These are phyloP conservation scores for Margaritispora aquatica DNA, from an alignment of 495 filamentous ascomycete species.

Conservation along the genomic window DNA sequence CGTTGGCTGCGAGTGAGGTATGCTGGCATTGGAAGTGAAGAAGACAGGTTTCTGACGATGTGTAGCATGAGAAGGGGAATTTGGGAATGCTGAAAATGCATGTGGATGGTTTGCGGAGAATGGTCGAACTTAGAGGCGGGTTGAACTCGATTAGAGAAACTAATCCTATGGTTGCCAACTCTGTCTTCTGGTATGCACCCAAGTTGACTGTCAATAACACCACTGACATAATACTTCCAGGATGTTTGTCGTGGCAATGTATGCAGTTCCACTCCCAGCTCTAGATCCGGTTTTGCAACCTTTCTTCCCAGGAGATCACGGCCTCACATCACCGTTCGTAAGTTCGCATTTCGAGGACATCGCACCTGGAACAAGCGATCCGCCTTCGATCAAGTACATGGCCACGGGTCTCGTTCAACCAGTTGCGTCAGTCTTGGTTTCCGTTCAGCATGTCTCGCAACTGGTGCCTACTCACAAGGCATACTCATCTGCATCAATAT, in stretches of 20 bases:
- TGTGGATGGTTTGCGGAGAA: slow-evolving; percentile 18
- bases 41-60: background rate
- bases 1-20: slow-evolving; percentile 11
- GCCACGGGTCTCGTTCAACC: background rate
- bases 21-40: background rate
- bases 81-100: slow-evolving; percentile 23
- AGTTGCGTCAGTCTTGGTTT: background rate
- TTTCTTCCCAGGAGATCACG: slow-evolving; percentile 1
- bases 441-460: slow-evolving; percentile 12
- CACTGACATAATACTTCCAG: background rate
- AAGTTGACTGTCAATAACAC: background rate
- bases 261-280: background rate
- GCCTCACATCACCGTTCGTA: background rate
- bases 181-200: slow-evolving; percentile 5
- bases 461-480: background rate
- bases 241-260: slow-evolving; percentile 6
- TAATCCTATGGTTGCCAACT: slow-evolving; percentile 2
- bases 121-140: slow-evolving; percentile 17
- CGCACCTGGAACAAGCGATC: background rate
- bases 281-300: slow-evolving; percentile 2
- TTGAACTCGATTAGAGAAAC: slow-evolving; percentile 5
- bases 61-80: slow-evolving; percentile 16
- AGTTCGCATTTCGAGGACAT: slow-evolving; percentile 9
- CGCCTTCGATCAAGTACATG: background rate
- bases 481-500: slow-evolving; percentile 3